Evolutionary conservation across 2,329 filamentous ascomycete genomes (phyloP), one percentile per base, ranked within the genome.

Genomic region (Cladosporium velox): DNA sequence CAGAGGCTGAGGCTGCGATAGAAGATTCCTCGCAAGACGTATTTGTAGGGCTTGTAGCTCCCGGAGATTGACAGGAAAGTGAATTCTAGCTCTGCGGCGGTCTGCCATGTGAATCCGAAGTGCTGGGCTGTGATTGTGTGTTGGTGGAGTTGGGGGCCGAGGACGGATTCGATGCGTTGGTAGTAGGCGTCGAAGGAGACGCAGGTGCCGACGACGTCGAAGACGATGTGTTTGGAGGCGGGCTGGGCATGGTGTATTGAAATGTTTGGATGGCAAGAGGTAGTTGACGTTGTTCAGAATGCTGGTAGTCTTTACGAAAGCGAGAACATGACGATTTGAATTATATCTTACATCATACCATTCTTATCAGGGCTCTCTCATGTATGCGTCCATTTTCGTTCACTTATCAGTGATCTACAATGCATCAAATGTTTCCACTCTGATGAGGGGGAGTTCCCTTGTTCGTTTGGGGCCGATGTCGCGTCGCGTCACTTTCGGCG

Each of bases 131-230:
- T 78, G 67, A 85, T 77, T 65, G 73, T 74, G 41, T 81, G 69
- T 8, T 73, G 67, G 7, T 70, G 71, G 1, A 86, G 79, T 11
- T 76, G 73, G 4, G 76, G 66, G 38, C 83, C 83, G 8, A 85
- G 77, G 21, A 76, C 76, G 3, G 71, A 60, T 4, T 81, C 77
- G 38, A 85, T 77, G 34, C 76, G 75, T 12, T 77, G 72, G 67
- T 78, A 80, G 70, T 81, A 80, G 59, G 77, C 77, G 18, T 82
- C 77, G 73, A 81, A 84, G 24, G 77, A 80, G 49, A 84, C 80
- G 65, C 78, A 78, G n/a, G 83, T 85, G 58, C 83, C 83, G 54
- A 87, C 84, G 1, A 86, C 79, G 69, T 79, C 77, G 67, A 76
- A 76, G 44, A 76, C 75, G n/a, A 74, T 70, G 21, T 54, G 51